Evolutionary conservation across 2,329 filamentous ascomycete species (phyloP), one percentile per base, ranked within the genome.

Genomic region (Seiridium unicorne): DNA sequence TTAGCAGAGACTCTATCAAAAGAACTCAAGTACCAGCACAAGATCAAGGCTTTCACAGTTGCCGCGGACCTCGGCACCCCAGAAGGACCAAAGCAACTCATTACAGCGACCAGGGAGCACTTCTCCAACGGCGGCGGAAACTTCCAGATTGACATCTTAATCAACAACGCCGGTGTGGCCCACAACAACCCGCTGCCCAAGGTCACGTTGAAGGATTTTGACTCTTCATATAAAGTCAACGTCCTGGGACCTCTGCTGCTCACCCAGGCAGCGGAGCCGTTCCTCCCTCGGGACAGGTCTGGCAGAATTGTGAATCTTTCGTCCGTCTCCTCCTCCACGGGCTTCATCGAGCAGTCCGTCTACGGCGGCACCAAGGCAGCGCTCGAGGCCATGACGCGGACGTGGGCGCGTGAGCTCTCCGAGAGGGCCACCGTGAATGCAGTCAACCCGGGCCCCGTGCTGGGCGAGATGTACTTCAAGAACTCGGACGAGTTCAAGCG

Each of bases 81-180:
- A 40, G 80, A 80, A 5, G 87, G 87, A 1, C 86, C 88, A 2
- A 77, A 81, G 5, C 76, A 83, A 47, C 81, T 92, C 56, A 74
- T 93, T 65, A 75, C 78, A 32, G 81, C 81, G 0, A 81, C 86
- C 4, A 81, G 84, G 66, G 79, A 85, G 64, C 79, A 86, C 69
- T 88, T 90, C 74, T 71, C 64, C 55, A 44, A 18, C 9, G 11
- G 18, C 4, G 67, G 65, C 5, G 70, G 75, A 61, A 78, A 79
- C 59, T 85, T 92, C 71, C 85, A 89, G 68, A 83, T 96, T 69
- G 91, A 96, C 76, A 91, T 96, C 62, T 79, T 96, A 57, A 79
- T 96, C 79, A 96, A 96, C 83, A 96, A 96, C 73, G 92, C 93
- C 36, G 93, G 91, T 58, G 78, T 88, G 5, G 79, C 85, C 38